Percentiles rank a stretch among this genome's conserved stretches.
These are phyloP conservation scores for Aspergillus bombycis DNA, from an alignment of 2,329 filamentous ascomycete species.

Conservation along the genomic window DNA sequence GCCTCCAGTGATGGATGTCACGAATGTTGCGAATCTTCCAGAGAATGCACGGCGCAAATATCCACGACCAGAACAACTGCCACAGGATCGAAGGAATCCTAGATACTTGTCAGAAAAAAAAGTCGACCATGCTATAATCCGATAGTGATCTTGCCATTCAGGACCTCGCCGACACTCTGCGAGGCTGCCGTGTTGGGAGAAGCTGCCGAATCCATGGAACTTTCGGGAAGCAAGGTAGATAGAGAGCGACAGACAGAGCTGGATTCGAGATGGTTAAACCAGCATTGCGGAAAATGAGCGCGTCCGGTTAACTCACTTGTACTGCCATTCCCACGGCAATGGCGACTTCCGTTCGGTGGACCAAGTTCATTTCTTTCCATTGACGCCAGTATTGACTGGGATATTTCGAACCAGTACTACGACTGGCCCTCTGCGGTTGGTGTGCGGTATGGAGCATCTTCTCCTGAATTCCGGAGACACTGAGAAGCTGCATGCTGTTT, in stretches of 20 bases:
- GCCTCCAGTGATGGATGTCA: background rate
- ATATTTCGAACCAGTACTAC: background rate
- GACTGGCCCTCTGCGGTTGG: background rate
- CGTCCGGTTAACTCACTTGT: background rate
- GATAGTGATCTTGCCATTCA: background rate
- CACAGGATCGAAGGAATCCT: constrained; percentile 1
- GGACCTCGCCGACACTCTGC: background rate
- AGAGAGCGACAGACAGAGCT: background rate
- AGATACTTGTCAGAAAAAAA: background rate
- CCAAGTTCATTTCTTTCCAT: background rate
- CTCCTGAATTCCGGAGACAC: background rate
- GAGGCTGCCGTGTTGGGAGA: background rate
- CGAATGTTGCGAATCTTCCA: background rate
- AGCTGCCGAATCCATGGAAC: background rate
- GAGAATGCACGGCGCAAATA: background rate
- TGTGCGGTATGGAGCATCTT: background rate
- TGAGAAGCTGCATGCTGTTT: background rate
- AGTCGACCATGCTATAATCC: background rate
- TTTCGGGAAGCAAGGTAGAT: background rate
- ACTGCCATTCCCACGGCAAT: background rate
- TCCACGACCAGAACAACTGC: background rate
- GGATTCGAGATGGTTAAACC: background rate
- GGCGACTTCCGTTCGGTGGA: background rate
- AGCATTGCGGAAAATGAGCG: no score
- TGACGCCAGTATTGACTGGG: background rate